Evolutionary conservation across 306 rosid genomes (phyloP), one percentile per base, ranked within the genome.

Genomic region (Acacia crassicarpa): DNA sequence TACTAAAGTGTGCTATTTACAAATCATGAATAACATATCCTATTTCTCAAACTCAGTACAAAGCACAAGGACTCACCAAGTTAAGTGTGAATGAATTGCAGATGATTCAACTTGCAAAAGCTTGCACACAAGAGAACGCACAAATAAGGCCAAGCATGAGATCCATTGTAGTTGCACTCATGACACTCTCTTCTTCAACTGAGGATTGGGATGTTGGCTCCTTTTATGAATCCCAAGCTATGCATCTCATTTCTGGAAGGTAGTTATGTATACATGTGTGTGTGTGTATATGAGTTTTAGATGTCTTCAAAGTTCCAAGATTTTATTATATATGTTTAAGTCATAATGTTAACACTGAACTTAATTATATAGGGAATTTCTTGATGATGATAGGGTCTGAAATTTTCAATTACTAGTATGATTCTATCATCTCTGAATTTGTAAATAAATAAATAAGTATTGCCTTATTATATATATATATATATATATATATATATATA

Each of bases 101-200:
- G 94, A 83, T 88, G 91, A 88, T 84, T 32, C 94, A 87, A 20
- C 92, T 93, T 27, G 95, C 92, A 6, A 91, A 81, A 82, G 95
- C 91, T 51, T 89, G 94, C 82, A 89, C 95, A 76, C 94, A 91
- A 78, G 95, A 91, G 33, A 87, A 86, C 70, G 91, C 95, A 78
- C 95, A 91, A 79, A 81, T 89, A 15, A 91, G 97, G 88, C 97
- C 95, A 87, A 93, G 88, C 91, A 91, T 89, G 97, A 89, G 97
- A 77, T 93, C 97, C 33, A 88, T 88, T 44, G 95, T 93, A 15
- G 97, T 86, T 70, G 94, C 94, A 16, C 80, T 93, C 25, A 88
- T 91, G 92, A 91, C 94, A 74, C 92, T 91, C 65, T 78, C 94
- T 80, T 91, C 94, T 68, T 77, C 91, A 35, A 76, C 85, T 35